Percentiles rank a stretch among this genome's conserved stretches.
phyloP scores from a whole-genome alignment of 2,329 filamentous ascomycete genomes.

The Aspergillus costaricaensis region DNA sequence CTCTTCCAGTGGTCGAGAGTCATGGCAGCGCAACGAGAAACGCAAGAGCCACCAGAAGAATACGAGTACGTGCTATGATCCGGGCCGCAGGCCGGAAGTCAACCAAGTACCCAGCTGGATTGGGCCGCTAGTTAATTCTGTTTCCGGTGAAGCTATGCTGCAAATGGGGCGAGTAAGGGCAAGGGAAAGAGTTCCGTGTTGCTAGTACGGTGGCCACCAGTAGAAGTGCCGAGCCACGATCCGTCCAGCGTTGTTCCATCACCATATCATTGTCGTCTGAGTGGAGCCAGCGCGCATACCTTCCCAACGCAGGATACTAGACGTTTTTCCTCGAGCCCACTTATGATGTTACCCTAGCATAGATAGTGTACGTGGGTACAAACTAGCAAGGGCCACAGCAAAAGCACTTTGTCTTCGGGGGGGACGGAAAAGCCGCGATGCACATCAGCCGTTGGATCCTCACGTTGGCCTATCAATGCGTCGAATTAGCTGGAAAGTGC shows the following conservation, averaged over 20 bases:
- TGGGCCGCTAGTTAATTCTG: not conserved
- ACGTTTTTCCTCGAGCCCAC: not conserved
- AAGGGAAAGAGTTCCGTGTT: not conserved
- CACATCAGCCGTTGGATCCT: slow-evolving; percentile 7
- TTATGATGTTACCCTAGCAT: not conserved
- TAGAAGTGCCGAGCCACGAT: not conserved
- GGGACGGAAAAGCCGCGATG: not conserved
- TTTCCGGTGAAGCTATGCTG: not conserved
- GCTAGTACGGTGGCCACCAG: not conserved
- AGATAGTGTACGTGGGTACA: slow-evolving; percentile 1
- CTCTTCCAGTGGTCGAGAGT: too few species aligned
- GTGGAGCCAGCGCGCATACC: slow-evolving; percentile 3
- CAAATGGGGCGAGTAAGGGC: not conserved
- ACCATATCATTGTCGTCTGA: not conserved
- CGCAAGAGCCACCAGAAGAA: not conserved
- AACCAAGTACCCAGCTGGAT: not conserved
- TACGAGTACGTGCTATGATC: not conserved
- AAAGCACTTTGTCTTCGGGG: not conserved
- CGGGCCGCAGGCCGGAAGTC: not conserved
- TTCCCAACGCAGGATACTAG: slow-evolving; percentile 1
- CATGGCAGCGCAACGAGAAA: not conserved
- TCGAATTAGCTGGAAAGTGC: not conserved
- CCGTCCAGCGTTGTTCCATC: not conserved
- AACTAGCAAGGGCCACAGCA: not conserved
- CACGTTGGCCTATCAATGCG: slow-evolving; percentile 1